Conservation (phyloP, 2,329 filamentous ascomycete species). For the Diaporthe ilicicola region DNA sequence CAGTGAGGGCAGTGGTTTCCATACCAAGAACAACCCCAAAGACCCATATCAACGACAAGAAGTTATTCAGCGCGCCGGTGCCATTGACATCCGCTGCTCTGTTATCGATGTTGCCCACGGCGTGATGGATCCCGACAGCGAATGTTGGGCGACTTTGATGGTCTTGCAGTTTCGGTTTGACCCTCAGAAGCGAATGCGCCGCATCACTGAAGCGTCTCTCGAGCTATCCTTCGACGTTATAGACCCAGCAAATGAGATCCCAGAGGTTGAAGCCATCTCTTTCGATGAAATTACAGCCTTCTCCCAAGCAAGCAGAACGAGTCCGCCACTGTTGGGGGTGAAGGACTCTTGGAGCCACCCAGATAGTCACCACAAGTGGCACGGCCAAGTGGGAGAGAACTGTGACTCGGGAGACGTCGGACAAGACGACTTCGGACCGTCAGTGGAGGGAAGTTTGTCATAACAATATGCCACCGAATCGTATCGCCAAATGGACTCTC, state of each 20-base stretch:
- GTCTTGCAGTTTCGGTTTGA: slow-evolving; percentile 40
- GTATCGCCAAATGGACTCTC: slow-evolving; percentile 39
- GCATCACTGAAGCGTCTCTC: slow-evolving; percentile 37
- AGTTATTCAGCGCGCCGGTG: slow-evolving; percentile 36
- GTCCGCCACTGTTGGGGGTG: not conserved
- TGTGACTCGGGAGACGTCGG: slow-evolving; percentile 33
- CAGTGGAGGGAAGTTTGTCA: slow-evolving; percentile 37
- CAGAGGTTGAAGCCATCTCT: slow-evolving; percentile 14
- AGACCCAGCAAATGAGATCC: slow-evolving; percentile 2
- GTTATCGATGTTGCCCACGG: slow-evolving; percentile 40
- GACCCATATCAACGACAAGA: slow-evolving; percentile 1
- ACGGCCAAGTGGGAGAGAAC: slow-evolving; percentile 27
- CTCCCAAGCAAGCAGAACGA: not conserved
- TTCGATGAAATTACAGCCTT: slow-evolving; percentile 6
- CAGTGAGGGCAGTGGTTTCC: not conserved
- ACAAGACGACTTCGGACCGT: slow-evolving; percentile 35
- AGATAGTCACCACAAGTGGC: not conserved
- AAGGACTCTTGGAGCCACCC: not conserved
- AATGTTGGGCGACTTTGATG: slow-evolving; percentile 37
- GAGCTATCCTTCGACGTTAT: slow-evolving; percentile 36
- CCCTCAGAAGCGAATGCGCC: slow-evolving; percentile 36
- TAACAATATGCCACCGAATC: slow-evolving; percentile 33
- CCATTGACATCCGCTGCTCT: slow-evolving; percentile 40
- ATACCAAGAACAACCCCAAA: slow-evolving; percentile 11
- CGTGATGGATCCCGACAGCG: slow-evolving; percentile 34